These are phyloP conservation scores for Pleurotus salmoneostramineus DNA, from an alignment of 768 basidiomycete species.

Conservation along the genomic window DNA sequence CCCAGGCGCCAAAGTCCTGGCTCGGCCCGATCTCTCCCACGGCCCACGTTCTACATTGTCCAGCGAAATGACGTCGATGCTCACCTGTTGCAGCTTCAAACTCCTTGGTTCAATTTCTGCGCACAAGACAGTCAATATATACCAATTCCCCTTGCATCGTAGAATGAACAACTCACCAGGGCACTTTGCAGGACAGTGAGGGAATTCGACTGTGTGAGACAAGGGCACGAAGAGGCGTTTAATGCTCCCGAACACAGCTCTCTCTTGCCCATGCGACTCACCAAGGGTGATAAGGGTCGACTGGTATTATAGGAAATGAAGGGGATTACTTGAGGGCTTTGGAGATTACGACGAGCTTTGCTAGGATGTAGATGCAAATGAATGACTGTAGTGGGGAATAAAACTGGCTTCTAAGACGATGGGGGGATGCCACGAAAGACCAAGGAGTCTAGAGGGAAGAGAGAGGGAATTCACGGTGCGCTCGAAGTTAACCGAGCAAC, in stretches of 20 bases:
- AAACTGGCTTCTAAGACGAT: conserved; percentile 20
- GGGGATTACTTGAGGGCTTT: conserved; percentile 1
- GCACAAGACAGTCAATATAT: too few species aligned
- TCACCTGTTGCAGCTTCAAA: not conserved
- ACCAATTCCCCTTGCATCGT: too few species aligned
- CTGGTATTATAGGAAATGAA: conserved; percentile 1
- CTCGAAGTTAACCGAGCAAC: conserved; percentile 56
- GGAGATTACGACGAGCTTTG: conserved; percentile 1
- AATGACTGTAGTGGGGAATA: conserved; percentile 20
- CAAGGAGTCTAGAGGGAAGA: conserved; percentile 15
- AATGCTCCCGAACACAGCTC: not conserved
- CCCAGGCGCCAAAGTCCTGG: not conserved
- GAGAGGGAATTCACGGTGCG: conserved; percentile 24
- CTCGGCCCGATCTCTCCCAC: conserved; percentile 8
- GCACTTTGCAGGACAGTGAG: too few species aligned
- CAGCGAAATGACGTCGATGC: conserved; percentile 2
- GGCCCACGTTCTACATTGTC: conserved; percentile 2
- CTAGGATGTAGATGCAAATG: conserved; percentile 11
- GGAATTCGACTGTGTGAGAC: not conserved
- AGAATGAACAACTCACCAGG: too few species aligned
- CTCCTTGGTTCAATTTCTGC: too few species aligned
- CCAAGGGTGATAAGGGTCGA: not conserved
- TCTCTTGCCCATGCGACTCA: not conserved
- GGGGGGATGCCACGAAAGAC: conserved; percentile 24
- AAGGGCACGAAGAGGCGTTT: not conserved